Base-by-base conservation (phyloP, 179 eudicot species). In the Spergularia azorica region DNA sequence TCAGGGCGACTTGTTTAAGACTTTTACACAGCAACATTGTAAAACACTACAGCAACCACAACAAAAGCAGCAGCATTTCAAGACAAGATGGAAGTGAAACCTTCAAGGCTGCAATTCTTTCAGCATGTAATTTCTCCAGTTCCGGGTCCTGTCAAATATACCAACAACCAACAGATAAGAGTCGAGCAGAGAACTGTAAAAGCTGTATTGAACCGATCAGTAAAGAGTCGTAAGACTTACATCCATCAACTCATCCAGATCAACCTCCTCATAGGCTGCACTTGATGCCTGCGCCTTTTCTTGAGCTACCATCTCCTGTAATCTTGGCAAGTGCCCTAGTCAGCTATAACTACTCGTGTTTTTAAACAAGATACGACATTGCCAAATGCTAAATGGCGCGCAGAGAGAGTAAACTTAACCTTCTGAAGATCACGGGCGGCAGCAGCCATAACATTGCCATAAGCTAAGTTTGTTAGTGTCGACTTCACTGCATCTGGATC, bases 361-460 rank as follows among this genome's bases (percentile, higher is more conserved):
- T 10, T n/a, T 36, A 55, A 63, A 26, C 2, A 63, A 63, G 21
- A 63, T 26, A 1, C 2, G 32, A 26, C 20, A 69, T 18, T 9
- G 55, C 15, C 4, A 32, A 75, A 79, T 26, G 32, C 32, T 1
- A 26, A 26, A 26, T 26, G 20, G 63, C 48, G 36, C 16, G 56
- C 6, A 54, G 18, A 38, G 12, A 57, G 18, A 48, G 55, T 54
- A 26, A 63, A 60, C 15, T 0, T 26, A n/a, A 93, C 98, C 90
- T 92, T 93, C 77, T 92, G 93, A 63, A 92, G 92, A 85, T 93
- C 86, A 61, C 97, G 97, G 43, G 98, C 98, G 63, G 98, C 98
- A 51, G 97, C 95, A 70, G 98, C 97, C 87, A 94, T 74, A 18
- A 94, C 98, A 87, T 92, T 84, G 41, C 98, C 98, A 71, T 84